Base-by-base conservation (phyloP, 2,329 filamentous ascomycete species). In the Mollisiaceae sp. region DNA sequence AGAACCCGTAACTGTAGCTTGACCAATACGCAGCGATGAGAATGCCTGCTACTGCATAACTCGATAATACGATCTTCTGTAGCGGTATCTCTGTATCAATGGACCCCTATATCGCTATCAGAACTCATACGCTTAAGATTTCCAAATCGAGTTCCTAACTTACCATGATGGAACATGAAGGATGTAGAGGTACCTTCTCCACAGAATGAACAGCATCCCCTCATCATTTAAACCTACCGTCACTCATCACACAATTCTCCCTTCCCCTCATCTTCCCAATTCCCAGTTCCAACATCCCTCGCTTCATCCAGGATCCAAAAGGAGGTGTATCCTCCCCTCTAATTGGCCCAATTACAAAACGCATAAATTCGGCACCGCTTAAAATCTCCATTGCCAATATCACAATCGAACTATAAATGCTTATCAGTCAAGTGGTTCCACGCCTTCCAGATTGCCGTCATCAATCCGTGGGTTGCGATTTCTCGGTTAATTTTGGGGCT, bases 1-100 rank as follows among this genome's bases (percentile, higher is more conserved):
- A 32, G 50, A 54, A 12, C 14, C 50, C 50, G 14, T 54, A 54
- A 24, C 50, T 54, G 50, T 59, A 47, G 36, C 36, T 52, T 57
- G 61, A 50, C 43, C 24, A 59, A 24, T 39, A 52, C 8, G 22
- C 27, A n/a, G 43, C 62, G 1, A 63, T 8, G 15, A 63, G 22
- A 32, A 54, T 2, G 11, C 24, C 50, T 32, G 50, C 11, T 35
- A 54, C 18, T 14, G 27, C 27, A 27, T 54, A 54, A n/a, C 24
- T 32, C 6, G 50, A 54, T 4, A 54, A 24, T 4, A 32, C 50
- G 11, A 54, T 54, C 18, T 54, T 54, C 2, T 8, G 50, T 8
- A 54, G 50, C 5, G 50, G 50, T 54, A 54, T 9, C 5, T 54
- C 50, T 32, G 22, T 12, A 15, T 11, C 27, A 8, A 5, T 52